Evolutionary conservation across 257 asterid genomes (phyloP).

Genomic region (Nicotiana paniculata): DNA sequence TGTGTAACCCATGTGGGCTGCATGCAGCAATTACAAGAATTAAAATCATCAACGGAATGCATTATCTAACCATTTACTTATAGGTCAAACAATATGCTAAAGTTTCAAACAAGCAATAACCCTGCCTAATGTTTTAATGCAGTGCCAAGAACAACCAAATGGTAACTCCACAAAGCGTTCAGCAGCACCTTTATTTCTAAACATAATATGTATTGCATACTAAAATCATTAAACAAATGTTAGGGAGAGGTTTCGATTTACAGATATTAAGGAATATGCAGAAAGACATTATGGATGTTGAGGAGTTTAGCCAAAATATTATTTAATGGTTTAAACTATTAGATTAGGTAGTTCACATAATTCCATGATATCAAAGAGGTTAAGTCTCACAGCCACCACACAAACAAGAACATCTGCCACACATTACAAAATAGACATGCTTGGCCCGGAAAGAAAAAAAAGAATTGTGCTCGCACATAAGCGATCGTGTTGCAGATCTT

Average conservation of each 20-base stretch:
- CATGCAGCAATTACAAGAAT: neutral
- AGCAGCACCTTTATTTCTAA: neutral
- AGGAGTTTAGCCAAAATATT: neutral
- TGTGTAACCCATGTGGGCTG: constrained; percentile 93
- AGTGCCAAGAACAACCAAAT: neutral
- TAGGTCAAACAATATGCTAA: neutral
- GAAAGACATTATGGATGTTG: neutral
- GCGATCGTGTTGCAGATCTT: too few relatives aligned
- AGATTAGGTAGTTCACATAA: neutral
- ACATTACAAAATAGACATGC: neutral
- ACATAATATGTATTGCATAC: neutral
- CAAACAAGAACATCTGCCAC: neutral
- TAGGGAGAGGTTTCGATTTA: neutral
- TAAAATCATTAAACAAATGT: neutral
- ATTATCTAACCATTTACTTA: constrained; percentile 1
- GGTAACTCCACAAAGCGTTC: neutral
- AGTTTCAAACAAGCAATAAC: neutral
- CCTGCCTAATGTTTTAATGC: neutral
- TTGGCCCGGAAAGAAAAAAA: neutral
- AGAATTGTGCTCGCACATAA: neutral
- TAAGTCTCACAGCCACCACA: too few relatives aligned
- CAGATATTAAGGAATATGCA: neutral
- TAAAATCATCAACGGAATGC: neutral
- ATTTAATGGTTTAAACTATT: neutral
- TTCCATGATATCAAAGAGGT: neutral